Percentiles rank a stretch among this genome's conserved stretches.
Evolutionary conservation across 2,329 filamentous ascomycete genomes (phyloP).

Genomic region (Neophaeococcomyces aloes): DNA sequence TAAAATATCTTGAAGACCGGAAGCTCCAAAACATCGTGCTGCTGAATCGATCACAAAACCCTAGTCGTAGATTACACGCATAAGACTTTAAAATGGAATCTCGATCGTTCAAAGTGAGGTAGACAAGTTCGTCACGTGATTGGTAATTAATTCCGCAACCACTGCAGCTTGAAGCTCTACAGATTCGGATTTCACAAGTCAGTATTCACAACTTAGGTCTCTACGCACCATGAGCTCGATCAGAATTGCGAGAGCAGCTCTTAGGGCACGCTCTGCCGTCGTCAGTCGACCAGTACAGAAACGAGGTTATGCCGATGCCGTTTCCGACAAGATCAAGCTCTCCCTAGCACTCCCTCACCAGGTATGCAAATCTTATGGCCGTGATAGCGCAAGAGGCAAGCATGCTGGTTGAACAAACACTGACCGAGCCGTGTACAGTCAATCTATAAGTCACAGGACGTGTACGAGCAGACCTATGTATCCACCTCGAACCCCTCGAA

Average conservation of each 20-base stretch:
- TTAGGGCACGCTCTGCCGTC: slow-evolving; percentile 63
- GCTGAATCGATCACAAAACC: too few relatives aligned
- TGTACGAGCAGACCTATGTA: too few relatives aligned
- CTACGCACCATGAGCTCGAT: slow-evolving; percentile 74
- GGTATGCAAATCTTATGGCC: slow-evolving; percentile 49
- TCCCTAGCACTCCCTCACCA: slow-evolving; percentile 95
- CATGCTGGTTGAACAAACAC: slow-evolving; percentile 13
- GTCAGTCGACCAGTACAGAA: slow-evolving; percentile 68
- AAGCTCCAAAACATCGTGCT: too few relatives aligned
- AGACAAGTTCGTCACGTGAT: too few relatives aligned
- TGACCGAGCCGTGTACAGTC: slow-evolving; percentile 38
- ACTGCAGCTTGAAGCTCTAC: slow-evolving; percentile 1
- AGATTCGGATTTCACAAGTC: background rate
- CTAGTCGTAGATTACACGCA: too few relatives aligned
- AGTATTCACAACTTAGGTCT: background rate
- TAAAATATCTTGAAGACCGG: too few relatives aligned
- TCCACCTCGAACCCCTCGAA: too few relatives aligned
- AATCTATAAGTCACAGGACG: slow-evolving; percentile 60
- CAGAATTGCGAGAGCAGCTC: slow-evolving; percentile 80
- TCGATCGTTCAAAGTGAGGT: too few relatives aligned
- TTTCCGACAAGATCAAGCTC: slow-evolving; percentile 93
- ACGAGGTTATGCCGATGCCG: slow-evolving; percentile 82
- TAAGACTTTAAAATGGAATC: too few relatives aligned
- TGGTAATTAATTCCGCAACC: too few relatives aligned
- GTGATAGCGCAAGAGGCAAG: slow-evolving; percentile 5